phyloP scores from a whole-genome alignment of 2,329 filamentous ascomycete genomes.

The Eutypa lata region DNA sequence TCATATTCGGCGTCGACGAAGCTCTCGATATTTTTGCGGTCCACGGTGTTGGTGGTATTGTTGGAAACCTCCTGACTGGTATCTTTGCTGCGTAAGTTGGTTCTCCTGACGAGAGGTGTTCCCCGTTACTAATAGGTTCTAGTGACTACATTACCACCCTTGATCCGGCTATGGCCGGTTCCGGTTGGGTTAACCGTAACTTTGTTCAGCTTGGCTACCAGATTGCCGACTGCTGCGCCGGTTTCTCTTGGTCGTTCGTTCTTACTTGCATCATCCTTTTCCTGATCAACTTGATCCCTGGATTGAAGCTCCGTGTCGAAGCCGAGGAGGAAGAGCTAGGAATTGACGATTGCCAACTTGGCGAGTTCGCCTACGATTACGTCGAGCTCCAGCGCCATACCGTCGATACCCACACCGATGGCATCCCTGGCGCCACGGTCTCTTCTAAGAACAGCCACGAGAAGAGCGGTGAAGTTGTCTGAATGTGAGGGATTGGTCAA shows the following conservation, averaged over 20 bases:
- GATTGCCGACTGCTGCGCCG: constrained; percentile 63
- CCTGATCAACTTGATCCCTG: constrained; percentile 67
- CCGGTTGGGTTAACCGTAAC: constrained; percentile 68
- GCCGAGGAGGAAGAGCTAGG: constrained; percentile 68
- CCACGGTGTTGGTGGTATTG: constrained; percentile 80
- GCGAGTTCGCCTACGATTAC: constrained; percentile 82
- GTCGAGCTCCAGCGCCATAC: constrained; percentile 70
- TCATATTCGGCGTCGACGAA: constrained; percentile 73
- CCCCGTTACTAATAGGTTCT: constrained; percentile 6
- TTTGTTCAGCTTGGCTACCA: constrained; percentile 70
- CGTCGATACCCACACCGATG: constrained; percentile 29
- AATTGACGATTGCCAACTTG: constrained; percentile 71
- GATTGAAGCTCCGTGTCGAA: constrained; percentile 64
- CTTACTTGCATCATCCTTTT: constrained; percentile 68
- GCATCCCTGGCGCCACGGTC: constrained; percentile 12
- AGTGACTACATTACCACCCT: constrained; percentile 70
- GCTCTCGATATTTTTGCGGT: constrained; percentile 89
- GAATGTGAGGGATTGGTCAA: neutral
- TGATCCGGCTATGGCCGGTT: constrained; percentile 62
- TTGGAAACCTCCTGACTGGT: constrained; percentile 75
- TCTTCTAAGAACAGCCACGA: constrained; percentile 27
- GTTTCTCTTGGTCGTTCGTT: constrained; percentile 64
- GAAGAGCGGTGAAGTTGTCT: constrained; percentile 19
- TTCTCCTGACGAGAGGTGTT: neutral
- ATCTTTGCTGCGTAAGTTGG: constrained; percentile 65